Conservation (phyloP, 1,139 yeast genomes). For the Groenewaldozyma auringiensis region DNA sequence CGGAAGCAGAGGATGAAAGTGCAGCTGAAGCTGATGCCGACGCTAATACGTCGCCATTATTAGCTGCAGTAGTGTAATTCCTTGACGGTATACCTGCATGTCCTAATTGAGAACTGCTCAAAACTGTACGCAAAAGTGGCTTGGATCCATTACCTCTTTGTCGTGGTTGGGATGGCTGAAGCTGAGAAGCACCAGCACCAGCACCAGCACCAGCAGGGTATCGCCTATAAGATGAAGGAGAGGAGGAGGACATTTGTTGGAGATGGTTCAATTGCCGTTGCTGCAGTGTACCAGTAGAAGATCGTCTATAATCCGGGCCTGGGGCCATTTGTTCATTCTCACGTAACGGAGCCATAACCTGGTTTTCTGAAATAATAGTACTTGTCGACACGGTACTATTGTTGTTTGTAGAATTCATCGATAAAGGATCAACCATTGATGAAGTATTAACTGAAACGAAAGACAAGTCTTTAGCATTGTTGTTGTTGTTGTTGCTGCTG, state of each 20-base stretch:
- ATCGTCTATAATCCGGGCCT: background rate
- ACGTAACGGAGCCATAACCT: background rate
- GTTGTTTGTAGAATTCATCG: background rate
- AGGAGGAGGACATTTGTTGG: slow-evolving; percentile 7
- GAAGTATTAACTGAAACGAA: slow-evolving; percentile 10
- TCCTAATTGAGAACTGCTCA: slow-evolving; percentile 12
- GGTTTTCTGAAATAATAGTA: background rate
- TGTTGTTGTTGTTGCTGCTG: slow-evolving; percentile 16
- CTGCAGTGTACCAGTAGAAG: background rate
- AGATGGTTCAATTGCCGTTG: background rate
- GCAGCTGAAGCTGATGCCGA: too few relatives aligned
- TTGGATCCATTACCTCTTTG: slow-evolving; percentile 2
- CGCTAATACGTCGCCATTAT: too few relatives aligned
- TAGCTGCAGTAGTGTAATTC: background rate
- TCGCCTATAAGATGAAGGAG: too few relatives aligned
- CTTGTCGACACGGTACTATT: background rate
- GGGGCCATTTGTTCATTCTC: background rate
- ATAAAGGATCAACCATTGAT: background rate
- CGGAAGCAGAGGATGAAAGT: background rate
- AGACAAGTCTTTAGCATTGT: slow-evolving; percentile 9
- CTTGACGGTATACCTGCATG: background rate
- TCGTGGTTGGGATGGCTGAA: background rate
- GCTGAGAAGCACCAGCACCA: slow-evolving; percentile 6
- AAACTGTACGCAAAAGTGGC: slow-evolving; percentile 16
- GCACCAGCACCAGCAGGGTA: slow-evolving; percentile 5